phyloP scores from a whole-genome alignment of 2,329 filamentous ascomycete genomes.

The Penicillium fuscoglaucum region DNA sequence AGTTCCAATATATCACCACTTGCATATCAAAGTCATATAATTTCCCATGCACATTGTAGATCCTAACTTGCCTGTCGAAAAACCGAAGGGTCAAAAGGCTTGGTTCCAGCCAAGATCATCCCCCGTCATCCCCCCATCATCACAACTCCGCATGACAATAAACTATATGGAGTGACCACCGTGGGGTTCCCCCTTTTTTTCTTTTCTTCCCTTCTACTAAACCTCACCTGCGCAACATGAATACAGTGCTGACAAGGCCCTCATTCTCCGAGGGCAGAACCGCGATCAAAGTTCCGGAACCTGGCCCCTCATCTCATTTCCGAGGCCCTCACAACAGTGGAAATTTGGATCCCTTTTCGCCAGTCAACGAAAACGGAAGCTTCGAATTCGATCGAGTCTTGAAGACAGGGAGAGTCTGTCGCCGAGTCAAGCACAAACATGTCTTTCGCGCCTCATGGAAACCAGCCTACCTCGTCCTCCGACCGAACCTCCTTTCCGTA shows the following conservation, averaged over 20 bases:
- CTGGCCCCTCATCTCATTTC: constrained; percentile 26
- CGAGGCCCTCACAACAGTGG: constrained; percentile 38
- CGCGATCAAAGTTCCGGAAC: constrained; percentile 32
- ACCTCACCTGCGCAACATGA: constrained; percentile 20
- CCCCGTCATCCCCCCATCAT: constrained; percentile 7
- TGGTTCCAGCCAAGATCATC: constrained; percentile 9
- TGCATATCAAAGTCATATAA: background rate
- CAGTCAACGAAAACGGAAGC: constrained; percentile 90
- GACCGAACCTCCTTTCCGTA: constrained; percentile 84
- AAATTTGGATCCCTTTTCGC: constrained; percentile 68
- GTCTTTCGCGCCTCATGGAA: constrained; percentile 81
- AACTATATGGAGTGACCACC: constrained; percentile 6
- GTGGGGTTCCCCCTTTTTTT: constrained; percentile 6
- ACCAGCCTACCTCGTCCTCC: constrained; percentile 80
- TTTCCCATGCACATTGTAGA: constrained; percentile 1
- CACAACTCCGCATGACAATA: constrained; percentile 6
- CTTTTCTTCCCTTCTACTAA: constrained; percentile 1
- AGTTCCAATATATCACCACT: background rate
- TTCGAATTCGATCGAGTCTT: constrained; percentile 95
- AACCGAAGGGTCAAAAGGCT: constrained; percentile 10
- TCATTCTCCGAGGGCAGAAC: constrained; percentile 27
- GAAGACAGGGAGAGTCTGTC: constrained; percentile 82
- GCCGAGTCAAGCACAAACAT: constrained; percentile 92
- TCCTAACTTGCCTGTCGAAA: background rate
- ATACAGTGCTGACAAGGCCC: constrained; percentile 24